These are phyloP conservation scores for Ophiostoma sp. DNA, from an alignment of 2,329 filamentous ascomycete species.

Conservation along the genomic window DNA sequence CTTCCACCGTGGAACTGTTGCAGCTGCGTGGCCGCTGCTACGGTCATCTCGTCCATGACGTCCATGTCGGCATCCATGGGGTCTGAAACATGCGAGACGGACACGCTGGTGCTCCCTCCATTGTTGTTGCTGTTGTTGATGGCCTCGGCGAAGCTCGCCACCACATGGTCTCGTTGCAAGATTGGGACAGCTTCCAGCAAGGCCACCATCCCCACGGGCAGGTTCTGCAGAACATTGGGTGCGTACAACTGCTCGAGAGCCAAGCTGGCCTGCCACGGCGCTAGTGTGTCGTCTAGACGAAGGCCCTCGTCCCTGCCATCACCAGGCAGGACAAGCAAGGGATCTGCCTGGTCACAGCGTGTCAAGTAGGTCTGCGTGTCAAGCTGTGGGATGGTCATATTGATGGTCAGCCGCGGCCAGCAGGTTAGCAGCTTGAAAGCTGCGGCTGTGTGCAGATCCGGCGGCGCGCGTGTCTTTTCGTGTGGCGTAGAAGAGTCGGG, in stretches of 20 bases:
- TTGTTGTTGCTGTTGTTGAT: background rate
- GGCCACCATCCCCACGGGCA: background rate
- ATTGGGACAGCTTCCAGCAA: background rate
- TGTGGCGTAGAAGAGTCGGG: background rate
- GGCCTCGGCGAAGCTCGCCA: background rate
- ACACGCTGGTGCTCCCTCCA: background rate
- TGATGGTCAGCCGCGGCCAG: background rate
- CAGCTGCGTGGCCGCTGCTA: background rate
- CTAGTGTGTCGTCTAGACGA: background rate
- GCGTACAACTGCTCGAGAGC: background rate
- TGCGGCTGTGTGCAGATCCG: constrained; percentile 2
- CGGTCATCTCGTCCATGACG: background rate
- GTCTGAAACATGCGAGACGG: background rate
- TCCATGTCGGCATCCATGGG: background rate
- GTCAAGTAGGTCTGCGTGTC: background rate
- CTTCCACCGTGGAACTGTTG: background rate
- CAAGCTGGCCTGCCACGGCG: background rate
- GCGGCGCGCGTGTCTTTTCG: background rate
- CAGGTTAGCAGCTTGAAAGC: constrained; percentile 1
- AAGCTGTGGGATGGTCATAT: background rate
- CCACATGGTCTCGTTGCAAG: background rate
- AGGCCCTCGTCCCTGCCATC: background rate
- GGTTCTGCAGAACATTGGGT: background rate
- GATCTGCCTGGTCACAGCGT: background rate
- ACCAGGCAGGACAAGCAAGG: background rate